Evolutionary conservation across 768 basidiomycete species (phyloP).

Genomic region (Tephrocybe rancida): DNA sequence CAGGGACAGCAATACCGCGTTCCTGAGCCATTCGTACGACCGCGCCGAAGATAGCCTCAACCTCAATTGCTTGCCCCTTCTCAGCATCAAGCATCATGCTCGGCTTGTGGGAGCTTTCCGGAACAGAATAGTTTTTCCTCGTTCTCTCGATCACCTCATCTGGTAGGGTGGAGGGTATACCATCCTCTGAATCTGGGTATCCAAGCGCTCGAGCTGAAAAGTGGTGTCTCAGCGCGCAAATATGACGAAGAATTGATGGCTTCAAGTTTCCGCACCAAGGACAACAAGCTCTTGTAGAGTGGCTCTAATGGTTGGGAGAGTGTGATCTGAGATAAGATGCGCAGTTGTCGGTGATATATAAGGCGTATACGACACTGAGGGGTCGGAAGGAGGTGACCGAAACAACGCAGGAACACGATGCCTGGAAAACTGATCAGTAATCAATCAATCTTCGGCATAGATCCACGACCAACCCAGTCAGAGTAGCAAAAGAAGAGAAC

Average conservation of each 20-base stretch:
- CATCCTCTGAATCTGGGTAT: conserved; percentile 32
- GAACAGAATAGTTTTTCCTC: conserved; percentile 35
- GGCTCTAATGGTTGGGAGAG: conserved; percentile 47
- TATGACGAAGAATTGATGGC: neutral
- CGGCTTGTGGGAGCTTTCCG: conserved; percentile 49
- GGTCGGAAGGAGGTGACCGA: conserved; percentile 42
- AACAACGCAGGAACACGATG: conserved; percentile 54
- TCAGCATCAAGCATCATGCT: conserved; percentile 67
- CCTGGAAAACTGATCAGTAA: conserved; percentile 18
- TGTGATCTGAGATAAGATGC: conserved; percentile 40
- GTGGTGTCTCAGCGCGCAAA: neutral
- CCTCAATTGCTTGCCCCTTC: conserved; percentile 60
- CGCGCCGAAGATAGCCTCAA: conserved; percentile 67
- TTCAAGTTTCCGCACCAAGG: conserved; percentile 31
- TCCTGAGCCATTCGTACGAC: conserved; percentile 55
- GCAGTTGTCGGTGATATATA: conserved; percentile 43
- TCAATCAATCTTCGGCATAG: neutral
- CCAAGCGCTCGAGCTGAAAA: conserved; percentile 20
- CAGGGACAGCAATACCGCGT: conserved; percentile 48
- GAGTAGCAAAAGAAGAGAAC: conserved; percentile 53
- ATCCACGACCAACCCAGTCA: conserved; percentile 40
- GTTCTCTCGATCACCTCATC: conserved; percentile 41
- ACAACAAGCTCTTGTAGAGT: conserved; percentile 47
- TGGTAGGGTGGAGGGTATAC: conserved; percentile 46
- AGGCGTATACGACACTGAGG: conserved; percentile 37